These are phyloP conservation scores for Solanum sejunctum DNA, from an alignment of 257 asterid species.

Conservation along the genomic window DNA sequence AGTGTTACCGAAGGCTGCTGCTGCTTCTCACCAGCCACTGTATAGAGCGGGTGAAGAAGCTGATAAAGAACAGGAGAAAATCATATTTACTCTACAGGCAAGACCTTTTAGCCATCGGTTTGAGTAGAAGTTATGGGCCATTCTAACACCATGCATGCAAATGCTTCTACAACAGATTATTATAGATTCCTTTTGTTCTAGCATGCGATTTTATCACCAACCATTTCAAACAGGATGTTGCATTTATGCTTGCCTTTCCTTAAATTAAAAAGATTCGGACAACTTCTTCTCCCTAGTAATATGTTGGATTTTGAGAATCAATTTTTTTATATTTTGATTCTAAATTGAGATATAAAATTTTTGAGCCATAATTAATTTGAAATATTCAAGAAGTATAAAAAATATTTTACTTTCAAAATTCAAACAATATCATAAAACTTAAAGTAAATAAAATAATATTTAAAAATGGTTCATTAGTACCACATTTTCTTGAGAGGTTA, in stretches of 20 bases:
- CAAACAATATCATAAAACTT: too few relatives aligned
- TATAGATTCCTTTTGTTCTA: not conserved
- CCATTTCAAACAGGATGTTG: not conserved
- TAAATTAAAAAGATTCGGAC: not conserved
- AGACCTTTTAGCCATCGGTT: not conserved
- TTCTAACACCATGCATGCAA: not conserved
- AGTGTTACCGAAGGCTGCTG: not conserved
- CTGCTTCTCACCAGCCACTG: not conserved
- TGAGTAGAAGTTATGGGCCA: not conserved
- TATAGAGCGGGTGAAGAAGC: not conserved
- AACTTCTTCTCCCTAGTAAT: not conserved
- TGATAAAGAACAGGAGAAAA: constrained; percentile 4
- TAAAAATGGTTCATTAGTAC: not conserved
- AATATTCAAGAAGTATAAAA: too few relatives aligned
- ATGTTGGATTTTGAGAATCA: not conserved
- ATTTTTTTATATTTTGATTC: not conserved
- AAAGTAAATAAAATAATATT: not conserved
- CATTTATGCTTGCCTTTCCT: not conserved
- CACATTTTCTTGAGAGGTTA: not conserved
- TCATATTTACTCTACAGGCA: constrained; percentile 4
- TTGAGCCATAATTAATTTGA: too few relatives aligned
- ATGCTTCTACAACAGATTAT: not conserved
- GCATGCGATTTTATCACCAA: not conserved
- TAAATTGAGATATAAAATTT: not conserved
- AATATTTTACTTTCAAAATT: too few relatives aligned